Base-by-base conservation (phyloP, 2,329 filamentous ascomycete species). In the Rachicladosporium sp. region DNA sequence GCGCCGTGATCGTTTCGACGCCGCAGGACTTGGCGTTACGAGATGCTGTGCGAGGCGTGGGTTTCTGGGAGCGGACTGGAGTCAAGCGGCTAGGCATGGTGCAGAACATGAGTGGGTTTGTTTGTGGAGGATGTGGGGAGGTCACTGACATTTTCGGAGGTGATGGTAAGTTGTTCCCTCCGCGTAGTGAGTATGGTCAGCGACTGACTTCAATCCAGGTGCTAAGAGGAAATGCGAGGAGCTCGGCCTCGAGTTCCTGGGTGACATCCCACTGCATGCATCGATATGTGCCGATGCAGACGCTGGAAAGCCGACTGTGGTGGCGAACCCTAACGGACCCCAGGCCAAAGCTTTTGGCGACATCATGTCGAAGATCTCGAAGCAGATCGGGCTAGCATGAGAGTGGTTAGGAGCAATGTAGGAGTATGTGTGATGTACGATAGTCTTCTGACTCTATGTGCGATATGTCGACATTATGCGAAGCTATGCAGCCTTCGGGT, bases 11-110 rank as follows among this genome's bases (percentile, higher is more conserved):
- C 29, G 79, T 98, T 2, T 91, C 86, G 0, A 98, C 91, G 0
- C 91, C 91, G 2, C 91, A 98, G 59, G 86, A 93, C 37, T 76
- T 98, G 21, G 86, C 89, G 1, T 74, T 95, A 2, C 86, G 89
- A 51, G 91, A 98, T 54, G 89, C 91, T 1, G 73, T 93, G 12
- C 86, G 91, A 51, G 91, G 91, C 2, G 81, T 95, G 46, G 83
- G 85, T 51, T 87, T 98, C 77, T 96, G 96, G 63, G 76, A 79
- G 51, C 89, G 85, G 53, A 83, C 93, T 51, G 68, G 82, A 40
- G 76, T 93, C 4, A 79, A 83, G 36, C 73, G 91, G 29, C 67
- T 96, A 2, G 91, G 91, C 2, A 76, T 96, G 62, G 80, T 98
- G 11, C 81, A 91, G 57, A 94, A 94, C 56, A 94, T 94, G 87